Evolutionary conservation across 1,284 basidiomycete species (phyloP).

Genomic region (Ustilago hordei): DNA sequence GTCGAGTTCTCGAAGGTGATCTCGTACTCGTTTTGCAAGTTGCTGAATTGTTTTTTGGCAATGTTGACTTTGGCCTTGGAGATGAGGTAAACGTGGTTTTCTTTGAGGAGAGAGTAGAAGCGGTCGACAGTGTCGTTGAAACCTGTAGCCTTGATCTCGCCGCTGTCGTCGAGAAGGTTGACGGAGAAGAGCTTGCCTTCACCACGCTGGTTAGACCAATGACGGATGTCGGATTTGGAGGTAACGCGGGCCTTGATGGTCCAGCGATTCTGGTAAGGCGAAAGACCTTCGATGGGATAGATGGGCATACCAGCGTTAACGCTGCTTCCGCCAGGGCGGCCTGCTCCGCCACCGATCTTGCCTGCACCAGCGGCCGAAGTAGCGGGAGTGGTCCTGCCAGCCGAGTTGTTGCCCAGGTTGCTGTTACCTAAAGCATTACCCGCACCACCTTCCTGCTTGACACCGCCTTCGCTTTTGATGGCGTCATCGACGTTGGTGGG

Average conservation of each 20-base stretch:
- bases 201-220: constrained; percentile 89
- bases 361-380: constrained; percentile 37
- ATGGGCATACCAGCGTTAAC: constrained; percentile 70
- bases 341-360: constrained; percentile 22
- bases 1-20: constrained; percentile 80
- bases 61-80: constrained; percentile 91
- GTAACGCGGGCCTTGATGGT: constrained; percentile 95
- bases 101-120: constrained; percentile 85
- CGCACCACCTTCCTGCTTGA: constrained; percentile 42
- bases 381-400: constrained; percentile 46
- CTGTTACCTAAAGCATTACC: constrained; percentile 34
- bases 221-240: constrained; percentile 87
- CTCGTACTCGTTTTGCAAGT: constrained; percentile 92
- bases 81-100: constrained; percentile 92
- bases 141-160: constrained; percentile 75
- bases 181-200: constrained; percentile 96
- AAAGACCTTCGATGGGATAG: constrained; percentile 92
- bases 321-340: constrained; percentile 54
- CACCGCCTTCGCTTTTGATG: constrained; percentile 31
- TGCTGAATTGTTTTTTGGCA: constrained; percentile 97
- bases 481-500: constrained; percentile 59
- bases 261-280: constrained; percentile 96
- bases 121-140: constrained; percentile 91
- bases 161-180: constrained; percentile 91
- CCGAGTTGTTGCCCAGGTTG: constrained; percentile 35